Evolutionary conservation across 257 asterid species (phyloP).

Genomic region (Scutellaria galericulata): DNA sequence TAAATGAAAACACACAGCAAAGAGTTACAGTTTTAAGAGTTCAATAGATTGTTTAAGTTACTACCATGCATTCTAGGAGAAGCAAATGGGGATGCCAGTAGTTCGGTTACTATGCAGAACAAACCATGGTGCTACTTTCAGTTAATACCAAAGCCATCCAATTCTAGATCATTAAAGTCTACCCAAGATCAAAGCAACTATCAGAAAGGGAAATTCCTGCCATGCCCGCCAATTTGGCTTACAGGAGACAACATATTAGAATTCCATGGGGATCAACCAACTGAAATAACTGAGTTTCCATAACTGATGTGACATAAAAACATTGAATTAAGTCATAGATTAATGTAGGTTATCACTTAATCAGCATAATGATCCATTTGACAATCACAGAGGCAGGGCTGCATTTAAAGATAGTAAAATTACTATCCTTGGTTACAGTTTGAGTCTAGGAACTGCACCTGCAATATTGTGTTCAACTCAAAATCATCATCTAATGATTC

Average conservation of each 20-base stretch:
- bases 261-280: conserved; percentile 11
- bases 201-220: conserved; percentile 9
- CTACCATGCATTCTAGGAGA: not conserved
- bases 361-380: conserved; percentile 25
- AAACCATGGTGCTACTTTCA: conserved; percentile 16
- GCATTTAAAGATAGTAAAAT: conserved; percentile 1
- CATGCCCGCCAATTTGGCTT: conserved; percentile 18
- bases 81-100: conserved; percentile 18
- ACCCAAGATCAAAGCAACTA: conserved; percentile 14
- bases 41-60: not conserved
- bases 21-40: not conserved
- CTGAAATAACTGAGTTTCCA: conserved; percentile 20
- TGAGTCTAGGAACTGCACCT: conserved; percentile 55
- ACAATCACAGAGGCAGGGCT: conserved; percentile 6
- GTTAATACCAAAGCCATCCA: conserved; percentile 6
- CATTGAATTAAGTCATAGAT: conserved; percentile 7
- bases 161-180: conserved; percentile 12
- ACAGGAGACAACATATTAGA: conserved; percentile 5
- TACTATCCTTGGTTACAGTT: conserved; percentile 22
- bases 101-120: not conserved
- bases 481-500: conserved; percentile 89
- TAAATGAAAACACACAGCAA: not conserved
- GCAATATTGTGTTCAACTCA: conserved; percentile 91
- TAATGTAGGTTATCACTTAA: conserved; percentile 26
- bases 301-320: not conserved